Base-by-base conservation (phyloP, 2,329 filamentous ascomycete genomes). In the Microdochium bolleyi region DNA sequence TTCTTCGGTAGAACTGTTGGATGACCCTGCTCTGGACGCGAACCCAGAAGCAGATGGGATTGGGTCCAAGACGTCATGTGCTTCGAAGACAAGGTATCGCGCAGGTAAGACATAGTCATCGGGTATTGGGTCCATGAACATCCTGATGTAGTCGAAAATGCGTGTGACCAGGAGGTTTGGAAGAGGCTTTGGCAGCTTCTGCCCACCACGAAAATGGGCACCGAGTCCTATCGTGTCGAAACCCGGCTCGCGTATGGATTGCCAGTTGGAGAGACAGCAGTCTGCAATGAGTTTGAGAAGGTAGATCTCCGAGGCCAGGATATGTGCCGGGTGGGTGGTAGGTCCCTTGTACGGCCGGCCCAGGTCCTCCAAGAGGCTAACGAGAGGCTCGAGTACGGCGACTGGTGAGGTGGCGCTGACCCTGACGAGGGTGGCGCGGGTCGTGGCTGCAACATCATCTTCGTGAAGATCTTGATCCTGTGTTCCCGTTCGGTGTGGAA, bases 301-400 rank as follows among this genome's bases (percentile, higher is more conserved):
- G 60, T 84, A 87, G 49, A 83, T 70, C 64, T 87, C 83, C 19
- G 84, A 86, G 49, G 81, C 73, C 30, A 86, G 69, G 51, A 87
- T 73, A 61, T 85, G 80, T 37, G 74, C 69, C 2, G 83, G 82
- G 59, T 84, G 82, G 22, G 71, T 67, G 48, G 74, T 66, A 52
- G 80, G 69, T 49, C 62, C 67, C 55, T 74, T 75, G 62, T 81
- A 82, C 3, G 80, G 77, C 50, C 76, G 76, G 25, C 73, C 70
- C 38, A 85, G 72, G 37, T 83, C 80, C 62, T 85, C 80, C 48
- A 85, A 73, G 5, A 85, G 68, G 38, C 72, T 69, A 21, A 85
- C 64, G 22, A 86, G 72, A 14, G 79, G 70, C 49, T 83, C 78
- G 56, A 85, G 71, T 34, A 86, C 78, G 52, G 73, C 64, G 49